Conservation (phyloP, 2,329 filamentous ascomycete species). For the Trichoderma aggressivum region DNA sequence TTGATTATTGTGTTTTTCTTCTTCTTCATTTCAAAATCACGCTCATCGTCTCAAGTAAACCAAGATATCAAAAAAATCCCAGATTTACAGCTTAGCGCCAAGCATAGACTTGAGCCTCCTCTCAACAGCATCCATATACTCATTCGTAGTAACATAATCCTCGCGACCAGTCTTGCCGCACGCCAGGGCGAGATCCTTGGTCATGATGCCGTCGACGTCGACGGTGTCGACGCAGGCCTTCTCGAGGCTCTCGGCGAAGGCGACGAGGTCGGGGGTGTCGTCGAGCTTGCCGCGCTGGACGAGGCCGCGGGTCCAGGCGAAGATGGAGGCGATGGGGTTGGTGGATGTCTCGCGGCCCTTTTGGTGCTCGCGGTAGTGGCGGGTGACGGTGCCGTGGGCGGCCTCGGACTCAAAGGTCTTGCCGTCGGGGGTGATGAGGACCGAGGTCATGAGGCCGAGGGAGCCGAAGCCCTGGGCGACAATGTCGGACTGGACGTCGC, state of each 20-base stretch:
- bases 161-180: constrained; percentile 81
- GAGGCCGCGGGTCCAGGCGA: constrained; percentile 95
- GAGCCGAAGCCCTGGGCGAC: constrained; percentile 98
- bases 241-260: constrained; percentile 89
- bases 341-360: constrained; percentile 96
- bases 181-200: constrained; percentile 95
- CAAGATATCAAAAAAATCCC: background rate
- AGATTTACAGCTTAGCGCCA: constrained; percentile 56
- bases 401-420: constrained; percentile 97
- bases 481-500: constrained; percentile 97
- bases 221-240: constrained; percentile 92
- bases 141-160: constrained; percentile 85
- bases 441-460: constrained; percentile 96
- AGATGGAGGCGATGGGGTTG: constrained; percentile 98
- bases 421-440: constrained; percentile 93
- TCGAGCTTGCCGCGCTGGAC: constrained; percentile 92
- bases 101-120: constrained; percentile 76
- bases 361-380: constrained; percentile 98
- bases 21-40: background rate
- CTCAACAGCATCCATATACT: constrained; percentile 93
- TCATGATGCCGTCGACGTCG: constrained; percentile 94
- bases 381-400: constrained; percentile 95
- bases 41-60: background rate
- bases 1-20: background rate
- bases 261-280: constrained; percentile 83